Conservation (phyloP, 176 grass and related monocot species). For the Oryza punctata region DNA sequence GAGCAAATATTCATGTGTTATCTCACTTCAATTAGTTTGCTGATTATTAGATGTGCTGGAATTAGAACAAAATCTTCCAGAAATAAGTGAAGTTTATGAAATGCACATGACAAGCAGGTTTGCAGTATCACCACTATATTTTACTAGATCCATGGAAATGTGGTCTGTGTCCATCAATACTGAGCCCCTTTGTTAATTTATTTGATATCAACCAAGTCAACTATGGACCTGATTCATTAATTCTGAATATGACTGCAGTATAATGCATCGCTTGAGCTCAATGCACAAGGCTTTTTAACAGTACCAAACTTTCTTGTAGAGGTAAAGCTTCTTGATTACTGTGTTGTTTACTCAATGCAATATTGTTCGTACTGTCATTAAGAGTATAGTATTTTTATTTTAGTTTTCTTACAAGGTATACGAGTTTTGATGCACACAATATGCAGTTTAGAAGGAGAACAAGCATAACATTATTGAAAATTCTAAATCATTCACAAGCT, state of each 20-base stretch:
- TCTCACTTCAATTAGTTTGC: background rate
- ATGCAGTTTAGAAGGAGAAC: slow-evolving; percentile 14
- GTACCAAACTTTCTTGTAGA: slow-evolving; percentile 81
- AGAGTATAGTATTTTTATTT: background rate
- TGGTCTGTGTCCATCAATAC: slow-evolving; percentile 15
- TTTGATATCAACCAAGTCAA: slow-evolving; percentile 19
- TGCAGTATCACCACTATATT: background rate
- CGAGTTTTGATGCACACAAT: background rate
- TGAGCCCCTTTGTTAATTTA: background rate
- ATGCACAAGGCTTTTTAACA: slow-evolving; percentile 66
- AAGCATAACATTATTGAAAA: background rate
- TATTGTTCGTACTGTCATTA: slow-evolving; percentile 8
- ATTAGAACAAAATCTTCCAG: background rate
- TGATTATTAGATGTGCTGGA: slow-evolving; percentile 2
- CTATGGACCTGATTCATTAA: slow-evolving; percentile 9
- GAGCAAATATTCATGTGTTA: background rate
- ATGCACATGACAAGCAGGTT: background rate
- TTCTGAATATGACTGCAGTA: slow-evolving; percentile 65
- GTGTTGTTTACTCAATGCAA: slow-evolving; percentile 4
- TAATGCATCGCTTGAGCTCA: slow-evolving; percentile 84
- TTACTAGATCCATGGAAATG: slow-evolving; percentile 4
- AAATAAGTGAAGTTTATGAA: background rate
- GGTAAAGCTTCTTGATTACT: slow-evolving; percentile 48
- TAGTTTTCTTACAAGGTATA: background rate
- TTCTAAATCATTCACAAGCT: background rate